A percentile compares a stretch with the other conserved stretches of the same genome.
phyloP scores from a whole-genome alignment of 352 stramenopile species.

The Pythium utonaiense region DNA sequence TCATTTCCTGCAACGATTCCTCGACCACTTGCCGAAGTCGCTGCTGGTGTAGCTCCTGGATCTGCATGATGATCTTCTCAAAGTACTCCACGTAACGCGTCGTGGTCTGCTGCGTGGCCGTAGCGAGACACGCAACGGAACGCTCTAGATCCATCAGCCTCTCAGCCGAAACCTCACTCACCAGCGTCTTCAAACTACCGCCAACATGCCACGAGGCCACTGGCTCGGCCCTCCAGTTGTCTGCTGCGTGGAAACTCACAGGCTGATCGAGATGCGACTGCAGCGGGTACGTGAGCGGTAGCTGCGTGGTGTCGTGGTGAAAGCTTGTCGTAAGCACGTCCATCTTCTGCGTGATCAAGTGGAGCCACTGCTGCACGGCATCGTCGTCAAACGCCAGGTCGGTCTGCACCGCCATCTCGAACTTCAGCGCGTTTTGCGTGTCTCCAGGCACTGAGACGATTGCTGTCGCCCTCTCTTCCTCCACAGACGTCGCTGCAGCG shows the following conservation, averaged over 20 bases:
- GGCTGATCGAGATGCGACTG: slow-evolving; percentile 17
- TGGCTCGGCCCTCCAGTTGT: neutral
- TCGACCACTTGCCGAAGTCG: slow-evolving; percentile 47
- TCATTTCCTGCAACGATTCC: slow-evolving; percentile 50
- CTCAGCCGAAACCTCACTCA: slow-evolving; percentile 25
- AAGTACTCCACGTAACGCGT: slow-evolving; percentile 38
- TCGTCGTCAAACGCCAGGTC: slow-evolving; percentile 26
- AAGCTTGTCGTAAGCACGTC: slow-evolving; percentile 34
- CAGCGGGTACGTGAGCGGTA: slow-evolving; percentile 23
- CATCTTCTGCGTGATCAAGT: slow-evolving; percentile 44
- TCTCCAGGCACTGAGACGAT: neutral
- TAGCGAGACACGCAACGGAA: slow-evolving; percentile 29
- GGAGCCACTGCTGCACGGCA: slow-evolving; percentile 40
- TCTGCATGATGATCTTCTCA: slow-evolving; percentile 41
- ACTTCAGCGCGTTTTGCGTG: neutral
- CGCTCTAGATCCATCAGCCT: slow-evolving; percentile 37
- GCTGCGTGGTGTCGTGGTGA: slow-evolving; percentile 31
- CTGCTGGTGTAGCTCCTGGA: slow-evolving; percentile 53
- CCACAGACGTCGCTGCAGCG: neutral
- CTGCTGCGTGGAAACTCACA: neutral
- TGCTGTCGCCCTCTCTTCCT: neutral
- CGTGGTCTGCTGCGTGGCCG: slow-evolving; percentile 30
- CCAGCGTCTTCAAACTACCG: slow-evolving; percentile 24
- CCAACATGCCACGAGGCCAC: slow-evolving; percentile 38
- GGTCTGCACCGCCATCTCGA: slow-evolving; percentile 29